Evolutionary conservation across 2,329 filamentous ascomycete genomes (phyloP), one percentile per base, ranked within the genome.

Genomic region (Sphaceloma murrayae): DNA sequence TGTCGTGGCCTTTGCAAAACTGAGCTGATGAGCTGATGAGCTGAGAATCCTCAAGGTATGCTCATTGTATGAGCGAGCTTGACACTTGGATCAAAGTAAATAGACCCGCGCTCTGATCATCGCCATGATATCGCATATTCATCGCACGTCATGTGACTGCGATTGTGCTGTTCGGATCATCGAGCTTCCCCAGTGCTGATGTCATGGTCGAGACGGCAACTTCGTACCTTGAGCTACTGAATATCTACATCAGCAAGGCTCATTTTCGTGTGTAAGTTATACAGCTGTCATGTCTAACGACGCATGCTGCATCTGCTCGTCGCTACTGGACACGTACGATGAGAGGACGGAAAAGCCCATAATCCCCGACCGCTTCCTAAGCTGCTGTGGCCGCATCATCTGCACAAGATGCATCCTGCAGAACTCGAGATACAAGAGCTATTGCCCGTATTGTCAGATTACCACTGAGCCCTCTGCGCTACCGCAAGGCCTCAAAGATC

Each of bases 391-490:
- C 33, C 73, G 84, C 44, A 67, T 77, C 29, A 82, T 89, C 55
- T 91, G 84, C 62, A 75, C 77, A 11, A 68, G 67, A 49, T 89
- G 84, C 62, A 74, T 85, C 54, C 65, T 74, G 58, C 79, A 73
- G 34, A 86, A 86, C 58, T 66, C 70, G 21, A 77, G 82, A 30
- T 87, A 85, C 62, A 72, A 73, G 43, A 66, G 68, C 27, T 78
- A 78, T 52, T 78, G 75, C 57, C 84, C 84, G 0, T 89, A 82
- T 61, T 91, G 85, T 59, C 85, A 89, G 62, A 74, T 85, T 53
- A 78, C 79, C 4, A 72, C 67, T 33, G 66, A 63, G 3, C 75
- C 78, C 2, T 75, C 75, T 5, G 61, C 78, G 3, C 68, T 78
- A 36, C 73, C 77, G 1, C 77, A 78, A 62, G 77, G 80, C 8